Evolutionary conservation across 1,284 basidiomycete species (phyloP).

Genomic region (Mrakiaceae sp.): DNA sequence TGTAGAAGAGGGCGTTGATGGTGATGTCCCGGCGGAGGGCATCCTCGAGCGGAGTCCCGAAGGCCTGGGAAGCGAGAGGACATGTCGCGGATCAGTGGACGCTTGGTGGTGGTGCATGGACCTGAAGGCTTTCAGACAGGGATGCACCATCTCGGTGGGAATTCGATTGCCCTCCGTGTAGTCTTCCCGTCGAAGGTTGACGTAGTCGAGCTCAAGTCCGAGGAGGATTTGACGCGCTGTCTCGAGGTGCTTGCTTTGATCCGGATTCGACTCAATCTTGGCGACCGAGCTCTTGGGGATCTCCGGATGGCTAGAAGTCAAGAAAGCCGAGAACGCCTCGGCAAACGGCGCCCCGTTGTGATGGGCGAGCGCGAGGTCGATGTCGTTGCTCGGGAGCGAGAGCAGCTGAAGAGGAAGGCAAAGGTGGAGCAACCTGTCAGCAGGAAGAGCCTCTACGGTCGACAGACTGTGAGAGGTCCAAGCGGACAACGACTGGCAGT

Average conservation of each 20-base stretch:
- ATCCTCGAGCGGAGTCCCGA: constrained; percentile 88
- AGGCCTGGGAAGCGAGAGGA: constrained; percentile 45
- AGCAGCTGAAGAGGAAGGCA: constrained; percentile 51
- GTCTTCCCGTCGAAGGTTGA: constrained; percentile 85
- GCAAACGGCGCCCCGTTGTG: constrained; percentile 91
- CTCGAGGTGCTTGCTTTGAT: constrained; percentile 96
- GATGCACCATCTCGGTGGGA: constrained; percentile 61
- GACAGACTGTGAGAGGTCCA: too few species aligned
- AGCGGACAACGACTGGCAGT: too few species aligned
- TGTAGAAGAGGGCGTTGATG: constrained; percentile 95
- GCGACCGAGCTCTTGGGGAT: constrained; percentile 50
- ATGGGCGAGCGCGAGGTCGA: constrained; percentile 81
- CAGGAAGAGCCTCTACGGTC: too few species aligned
- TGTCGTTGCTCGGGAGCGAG: constrained; percentile 71
- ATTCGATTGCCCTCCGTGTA: constrained; percentile 82
- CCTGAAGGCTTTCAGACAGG: neutral
- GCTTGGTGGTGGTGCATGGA: neutral
- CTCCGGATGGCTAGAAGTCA: constrained; percentile 42
- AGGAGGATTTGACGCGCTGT: constrained; percentile 82
- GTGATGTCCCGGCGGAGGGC: constrained; percentile 85
- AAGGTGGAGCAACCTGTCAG: constrained; percentile 9
- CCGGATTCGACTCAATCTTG: constrained; percentile 87
- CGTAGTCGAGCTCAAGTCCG: constrained; percentile 82
- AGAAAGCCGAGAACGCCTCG: constrained; percentile 58
- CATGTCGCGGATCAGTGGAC: too few species aligned